Percentiles rank a stretch among this genome's conserved stretches.
Evolutionary conservation across 2,329 filamentous ascomycete species (phyloP).

Genomic region (Chlorencoelia australis): DNA sequence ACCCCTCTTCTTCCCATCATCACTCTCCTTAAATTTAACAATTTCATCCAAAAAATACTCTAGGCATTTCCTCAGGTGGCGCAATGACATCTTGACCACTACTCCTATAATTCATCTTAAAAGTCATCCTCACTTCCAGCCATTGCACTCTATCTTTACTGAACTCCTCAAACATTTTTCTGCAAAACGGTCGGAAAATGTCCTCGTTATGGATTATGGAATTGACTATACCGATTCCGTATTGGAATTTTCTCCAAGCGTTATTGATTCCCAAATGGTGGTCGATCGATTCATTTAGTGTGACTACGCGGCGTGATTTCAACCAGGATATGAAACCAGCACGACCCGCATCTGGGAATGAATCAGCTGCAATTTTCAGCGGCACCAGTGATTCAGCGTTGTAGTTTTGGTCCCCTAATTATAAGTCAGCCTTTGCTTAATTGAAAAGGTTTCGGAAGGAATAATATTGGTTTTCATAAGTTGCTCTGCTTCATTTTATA

Average conservation of each 20-base stretch:
- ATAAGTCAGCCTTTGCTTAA: not conserved
- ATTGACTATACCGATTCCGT: slow-evolving; percentile 60
- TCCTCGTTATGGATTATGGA: slow-evolving; percentile 79
- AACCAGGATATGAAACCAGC: slow-evolving; percentile 67
- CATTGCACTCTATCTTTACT: slow-evolving; percentile 70
- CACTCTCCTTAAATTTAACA: slow-evolving; percentile 62
- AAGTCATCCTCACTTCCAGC: slow-evolving; percentile 60
- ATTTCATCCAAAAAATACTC: slow-evolving; percentile 55
- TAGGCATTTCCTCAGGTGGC: slow-evolving; percentile 34
- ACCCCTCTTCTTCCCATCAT: slow-evolving; percentile 54
- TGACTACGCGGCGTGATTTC: slow-evolving; percentile 58
- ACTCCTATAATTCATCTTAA: slow-evolving; percentile 57
- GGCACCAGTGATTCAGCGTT: slow-evolving; percentile 4
- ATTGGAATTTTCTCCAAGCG: slow-evolving; percentile 70
- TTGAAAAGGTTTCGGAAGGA: not conserved
- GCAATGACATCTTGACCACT: no score
- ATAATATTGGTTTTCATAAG: no score
- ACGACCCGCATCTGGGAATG: slow-evolving; percentile 55
- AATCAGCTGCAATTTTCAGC: slow-evolving; percentile 54
- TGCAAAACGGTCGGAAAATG: slow-evolving; percentile 68
- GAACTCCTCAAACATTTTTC: slow-evolving; percentile 56
- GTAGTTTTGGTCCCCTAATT: slow-evolving; percentile 39
- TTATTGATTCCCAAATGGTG: slow-evolving; percentile 77
- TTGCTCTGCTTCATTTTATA: no score
- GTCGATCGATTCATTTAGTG: slow-evolving; percentile 56